Evolutionary conservation across 495 filamentous ascomycete genomes (phyloP).

Genomic region (Xylaria palmicola): DNA sequence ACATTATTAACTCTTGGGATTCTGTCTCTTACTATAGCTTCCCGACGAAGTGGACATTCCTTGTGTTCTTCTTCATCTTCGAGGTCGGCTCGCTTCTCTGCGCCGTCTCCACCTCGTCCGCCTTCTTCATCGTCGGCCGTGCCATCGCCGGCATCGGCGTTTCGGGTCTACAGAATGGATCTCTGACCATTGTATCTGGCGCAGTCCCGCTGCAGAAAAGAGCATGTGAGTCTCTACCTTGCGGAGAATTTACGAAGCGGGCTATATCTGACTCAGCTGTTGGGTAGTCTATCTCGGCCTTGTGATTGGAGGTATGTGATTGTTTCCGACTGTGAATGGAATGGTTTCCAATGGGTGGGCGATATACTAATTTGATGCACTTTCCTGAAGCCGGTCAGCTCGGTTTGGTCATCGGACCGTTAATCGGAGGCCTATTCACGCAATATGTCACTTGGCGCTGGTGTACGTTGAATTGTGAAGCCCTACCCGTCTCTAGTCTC

Average conservation of each 20-base stretch:
- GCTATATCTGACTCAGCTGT: conserved; percentile 8
- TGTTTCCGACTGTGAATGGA: not conserved
- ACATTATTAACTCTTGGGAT: too few species aligned
- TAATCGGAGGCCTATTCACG: conserved; percentile 65
- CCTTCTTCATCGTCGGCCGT: conserved; percentile 54
- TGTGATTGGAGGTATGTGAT: conserved; percentile 27
- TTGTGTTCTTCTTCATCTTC: conserved; percentile 47
- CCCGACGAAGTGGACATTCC: conserved; percentile 43
- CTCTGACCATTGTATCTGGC: conserved; percentile 50
- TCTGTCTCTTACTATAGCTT: too few species aligned
- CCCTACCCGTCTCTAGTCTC: not conserved
- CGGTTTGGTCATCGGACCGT: conserved; percentile 45
- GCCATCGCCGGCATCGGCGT: conserved; percentile 53
- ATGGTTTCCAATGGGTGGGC: not conserved
- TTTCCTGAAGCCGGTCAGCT: conserved; percentile 29
- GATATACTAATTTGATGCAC: not conserved
- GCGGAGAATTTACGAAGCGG: not conserved
- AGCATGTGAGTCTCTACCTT: conserved; percentile 37
- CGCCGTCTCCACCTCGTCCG: conserved; percentile 48
- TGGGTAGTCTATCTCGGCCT: conserved; percentile 26
- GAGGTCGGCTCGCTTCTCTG: conserved; percentile 56
- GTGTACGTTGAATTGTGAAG: conserved; percentile 31
- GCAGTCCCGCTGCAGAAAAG: conserved; percentile 46
- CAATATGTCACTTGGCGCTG: conserved; percentile 51
- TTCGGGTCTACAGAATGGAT: conserved; percentile 52